Percentiles rank a stretch among this genome's conserved stretches.
phyloP scores from a whole-genome alignment of 495 filamentous ascomycete species.

The Amniculicola lignicola region DNA sequence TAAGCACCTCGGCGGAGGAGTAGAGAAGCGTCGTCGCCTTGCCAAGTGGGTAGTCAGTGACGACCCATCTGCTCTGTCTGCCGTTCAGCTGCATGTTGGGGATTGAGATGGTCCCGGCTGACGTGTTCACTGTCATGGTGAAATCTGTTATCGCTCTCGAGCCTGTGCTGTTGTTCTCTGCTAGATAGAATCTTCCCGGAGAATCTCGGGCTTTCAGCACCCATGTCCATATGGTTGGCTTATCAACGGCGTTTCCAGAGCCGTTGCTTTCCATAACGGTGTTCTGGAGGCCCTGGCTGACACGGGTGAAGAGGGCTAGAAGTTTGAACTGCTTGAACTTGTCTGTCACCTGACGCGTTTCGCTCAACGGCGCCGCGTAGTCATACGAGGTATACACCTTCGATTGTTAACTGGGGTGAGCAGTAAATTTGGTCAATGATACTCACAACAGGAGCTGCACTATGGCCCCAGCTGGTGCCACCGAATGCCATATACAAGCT shows the following conservation, averaged over 20 bases:
- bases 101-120: constrained; percentile 49
- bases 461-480: constrained; percentile 53
- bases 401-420: background rate
- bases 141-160: constrained; percentile 49
- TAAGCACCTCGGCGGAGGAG: constrained; percentile 58
- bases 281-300: constrained; percentile 51
- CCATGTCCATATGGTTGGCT: constrained; percentile 45
- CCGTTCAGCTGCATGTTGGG: constrained; percentile 52
- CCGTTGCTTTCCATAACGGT: constrained; percentile 59
- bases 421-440: background rate
- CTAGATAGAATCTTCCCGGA: constrained; percentile 56
- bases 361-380: constrained; percentile 57
- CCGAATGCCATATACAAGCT: constrained; percentile 58
- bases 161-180: constrained; percentile 51
- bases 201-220: constrained; percentile 53
- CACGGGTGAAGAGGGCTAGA: constrained; percentile 54
- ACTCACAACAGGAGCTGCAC: constrained; percentile 37
- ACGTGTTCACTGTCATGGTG: constrained; percentile 53
- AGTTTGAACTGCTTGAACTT: constrained; percentile 62
- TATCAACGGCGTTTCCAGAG: constrained; percentile 53
- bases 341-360: constrained; percentile 53
- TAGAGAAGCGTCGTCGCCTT: constrained; percentile 53
- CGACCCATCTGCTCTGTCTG: constrained; percentile 56
- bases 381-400: constrained; percentile 47
- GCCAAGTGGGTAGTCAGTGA: constrained; percentile 56